A percentile compares a stretch with the other conserved stretches of the same genome.
Conservation (phyloP, 805 yeast genomes). For the Wickerhamomyces silvicola region DNA sequence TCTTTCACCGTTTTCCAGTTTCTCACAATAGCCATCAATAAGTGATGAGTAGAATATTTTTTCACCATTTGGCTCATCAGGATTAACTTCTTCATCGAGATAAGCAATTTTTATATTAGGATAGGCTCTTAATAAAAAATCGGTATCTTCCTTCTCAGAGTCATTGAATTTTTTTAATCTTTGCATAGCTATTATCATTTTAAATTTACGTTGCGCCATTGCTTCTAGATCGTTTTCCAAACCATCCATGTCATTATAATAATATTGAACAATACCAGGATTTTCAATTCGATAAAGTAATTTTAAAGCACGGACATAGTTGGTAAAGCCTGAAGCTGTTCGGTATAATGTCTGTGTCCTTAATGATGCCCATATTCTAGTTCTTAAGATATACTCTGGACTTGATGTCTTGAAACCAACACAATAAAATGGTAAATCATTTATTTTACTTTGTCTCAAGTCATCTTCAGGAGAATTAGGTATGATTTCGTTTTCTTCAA, state of each 20-base stretch:
- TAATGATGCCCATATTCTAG: slow-evolving; percentile 83
- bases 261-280: slow-evolving; percentile 41
- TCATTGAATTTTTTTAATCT: slow-evolving; percentile 58
- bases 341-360: slow-evolving; percentile 80
- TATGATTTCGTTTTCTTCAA: slow-evolving; percentile 26
- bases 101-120: slow-evolving; percentile 59
- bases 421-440: slow-evolving; percentile 64
- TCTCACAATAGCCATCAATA: slow-evolving; percentile 51
- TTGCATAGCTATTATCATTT: slow-evolving; percentile 83
- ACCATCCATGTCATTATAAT: slow-evolving; percentile 43
- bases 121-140: slow-evolving; percentile 59
- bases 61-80: slow-evolving; percentile 21
- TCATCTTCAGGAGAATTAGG: slow-evolving; percentile 26
- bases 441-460: slow-evolving; percentile 35
- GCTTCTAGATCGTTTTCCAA: slow-evolving; percentile 59
- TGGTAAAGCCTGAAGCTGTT: slow-evolving; percentile 79
- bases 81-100: slow-evolving; percentile 38
- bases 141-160: slow-evolving; percentile 64
- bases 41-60: slow-evolving; percentile 55
- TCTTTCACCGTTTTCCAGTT: slow-evolving; percentile 49
- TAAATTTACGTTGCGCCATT: slow-evolving; percentile 75
- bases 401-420: slow-evolving; percentile 66
- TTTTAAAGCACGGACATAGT: slow-evolving; percentile 68
- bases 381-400: slow-evolving; percentile 58
- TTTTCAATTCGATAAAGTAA: slow-evolving; percentile 63